Evolutionary conservation across 1,139 yeast genomes (phyloP).

Genomic region (Hansenula lynferdii): DNA sequence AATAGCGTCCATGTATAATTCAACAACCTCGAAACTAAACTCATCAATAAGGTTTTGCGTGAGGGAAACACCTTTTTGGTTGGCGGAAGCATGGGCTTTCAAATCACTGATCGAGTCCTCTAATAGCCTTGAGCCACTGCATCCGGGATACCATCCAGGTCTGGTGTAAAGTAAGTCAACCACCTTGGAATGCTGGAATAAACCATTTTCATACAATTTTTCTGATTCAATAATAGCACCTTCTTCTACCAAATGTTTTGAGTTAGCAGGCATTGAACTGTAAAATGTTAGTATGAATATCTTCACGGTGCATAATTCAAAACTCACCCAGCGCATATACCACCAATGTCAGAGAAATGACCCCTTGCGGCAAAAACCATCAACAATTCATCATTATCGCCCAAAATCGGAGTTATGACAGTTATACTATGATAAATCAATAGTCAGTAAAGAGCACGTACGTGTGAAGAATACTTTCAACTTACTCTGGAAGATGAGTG

Average conservation of each 20-base stretch:
- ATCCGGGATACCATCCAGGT: constrained; percentile 40
- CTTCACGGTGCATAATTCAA: too few relatives aligned
- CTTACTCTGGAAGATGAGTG: constrained; percentile 81
- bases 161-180: too few relatives aligned
- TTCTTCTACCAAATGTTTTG: constrained; percentile 41
- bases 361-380: constrained; percentile 47
- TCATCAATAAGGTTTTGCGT: constrained; percentile 33
- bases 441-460: too few relatives aligned
- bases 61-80: constrained; percentile 39
- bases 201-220: constrained; percentile 34
- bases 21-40: constrained; percentile 31
- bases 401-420: constrained; percentile 58
- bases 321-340: constrained; percentile 43
- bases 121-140: constrained; percentile 43
- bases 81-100: constrained; percentile 46
- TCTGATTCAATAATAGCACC: constrained; percentile 44
- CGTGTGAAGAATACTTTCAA: too few relatives aligned
- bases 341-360: constrained; percentile 51
- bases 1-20: constrained; percentile 41
- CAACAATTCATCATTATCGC: constrained; percentile 28
- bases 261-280: constrained; percentile 44
- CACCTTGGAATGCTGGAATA: constrained; percentile 34
- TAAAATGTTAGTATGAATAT: too few relatives aligned
- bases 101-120: constrained; percentile 44
- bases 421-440: too few relatives aligned